Evolutionary conservation across 805 yeast species (phyloP).

Genomic region (Schwanniomyces polymorphus): DNA sequence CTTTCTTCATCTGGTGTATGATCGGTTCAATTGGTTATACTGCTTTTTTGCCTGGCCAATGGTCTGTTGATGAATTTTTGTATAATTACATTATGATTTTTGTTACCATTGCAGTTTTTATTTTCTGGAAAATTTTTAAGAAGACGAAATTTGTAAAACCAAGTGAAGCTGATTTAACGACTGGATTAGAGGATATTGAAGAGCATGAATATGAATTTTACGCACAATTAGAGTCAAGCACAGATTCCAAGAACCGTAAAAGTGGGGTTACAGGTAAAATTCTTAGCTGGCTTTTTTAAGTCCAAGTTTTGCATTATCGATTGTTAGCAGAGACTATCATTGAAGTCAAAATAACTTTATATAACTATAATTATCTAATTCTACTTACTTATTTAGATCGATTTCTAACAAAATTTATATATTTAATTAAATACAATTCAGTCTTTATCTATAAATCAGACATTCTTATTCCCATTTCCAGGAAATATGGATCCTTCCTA

Average conservation of each 20-base stretch:
- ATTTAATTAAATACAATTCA: background rate
- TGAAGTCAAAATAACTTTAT: background rate
- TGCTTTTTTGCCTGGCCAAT: slow-evolving; percentile 65
- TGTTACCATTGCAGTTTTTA: slow-evolving; percentile 28
- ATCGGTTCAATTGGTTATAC: slow-evolving; percentile 68
- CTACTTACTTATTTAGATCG: background rate
- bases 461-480: slow-evolving; percentile 47
- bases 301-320: background rate
- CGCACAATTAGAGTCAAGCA: slow-evolving; percentile 15
- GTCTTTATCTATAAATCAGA: too few relatives aligned
- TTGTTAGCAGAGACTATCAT: background rate
- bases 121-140: slow-evolving; percentile 37
- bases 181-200: slow-evolving; percentile 49
- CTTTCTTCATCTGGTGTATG: slow-evolving; percentile 33
- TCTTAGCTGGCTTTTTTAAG: background rate
- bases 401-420: background rate
- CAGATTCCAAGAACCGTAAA: background rate
- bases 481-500: slow-evolving; percentile 54
- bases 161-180: slow-evolving; percentile 44
- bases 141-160: slow-evolving; percentile 40
- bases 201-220: slow-evolving; percentile 47
- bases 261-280: background rate
- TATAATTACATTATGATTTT: slow-evolving; percentile 75
- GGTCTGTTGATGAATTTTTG: slow-evolving; percentile 63
- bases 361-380: background rate